phyloP scores from a whole-genome alignment of 805 yeast species.

The Barnettozyma wickerhamii region DNA sequence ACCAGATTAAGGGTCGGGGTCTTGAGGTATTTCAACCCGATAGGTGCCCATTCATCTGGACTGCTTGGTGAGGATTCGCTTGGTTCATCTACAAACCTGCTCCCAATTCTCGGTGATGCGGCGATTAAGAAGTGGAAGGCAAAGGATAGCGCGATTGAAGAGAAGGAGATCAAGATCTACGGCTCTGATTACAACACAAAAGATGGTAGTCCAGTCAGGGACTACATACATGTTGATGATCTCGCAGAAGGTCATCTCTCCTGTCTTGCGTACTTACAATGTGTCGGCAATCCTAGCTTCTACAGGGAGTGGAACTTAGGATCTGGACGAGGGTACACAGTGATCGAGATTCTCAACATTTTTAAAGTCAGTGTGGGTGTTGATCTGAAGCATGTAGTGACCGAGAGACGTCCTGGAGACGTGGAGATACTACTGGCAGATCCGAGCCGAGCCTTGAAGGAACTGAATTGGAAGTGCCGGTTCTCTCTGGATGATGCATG shows the following conservation, averaged over 20 bases:
- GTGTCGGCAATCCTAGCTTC: constrained; percentile 37
- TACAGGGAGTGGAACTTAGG: constrained; percentile 82
- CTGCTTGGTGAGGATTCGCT: constrained; percentile 76
- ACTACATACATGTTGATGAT: constrained; percentile 78
- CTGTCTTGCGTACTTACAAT: constrained; percentile 53
- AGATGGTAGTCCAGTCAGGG: constrained; percentile 81
- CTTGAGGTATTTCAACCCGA: constrained; percentile 77
- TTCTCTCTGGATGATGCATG: constrained; percentile 59
- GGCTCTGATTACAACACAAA: constrained; percentile 68
- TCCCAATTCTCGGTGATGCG: constrained; percentile 75
- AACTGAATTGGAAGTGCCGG: constrained; percentile 61
- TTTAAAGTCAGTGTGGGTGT: constrained; percentile 63
- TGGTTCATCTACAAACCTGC: constrained; percentile 71
- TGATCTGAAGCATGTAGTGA: constrained; percentile 60
- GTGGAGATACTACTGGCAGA: constrained; percentile 72
- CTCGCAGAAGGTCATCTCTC: constrained; percentile 75
- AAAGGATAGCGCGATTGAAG: constrained; percentile 26
- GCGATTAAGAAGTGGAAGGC: constrained; percentile 36
- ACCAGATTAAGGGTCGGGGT: constrained; percentile 56
- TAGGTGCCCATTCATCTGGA: constrained; percentile 84
- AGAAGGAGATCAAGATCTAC: constrained; percentile 64
- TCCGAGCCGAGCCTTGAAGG: constrained; percentile 60
- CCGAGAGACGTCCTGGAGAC: constrained; percentile 69
- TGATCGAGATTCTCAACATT: constrained; percentile 62
- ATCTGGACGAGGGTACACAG: constrained; percentile 77